Base-by-base conservation (phyloP, 2,329 filamentous ascomycete species). In the Pseudogymnoascus sp. region DNA sequence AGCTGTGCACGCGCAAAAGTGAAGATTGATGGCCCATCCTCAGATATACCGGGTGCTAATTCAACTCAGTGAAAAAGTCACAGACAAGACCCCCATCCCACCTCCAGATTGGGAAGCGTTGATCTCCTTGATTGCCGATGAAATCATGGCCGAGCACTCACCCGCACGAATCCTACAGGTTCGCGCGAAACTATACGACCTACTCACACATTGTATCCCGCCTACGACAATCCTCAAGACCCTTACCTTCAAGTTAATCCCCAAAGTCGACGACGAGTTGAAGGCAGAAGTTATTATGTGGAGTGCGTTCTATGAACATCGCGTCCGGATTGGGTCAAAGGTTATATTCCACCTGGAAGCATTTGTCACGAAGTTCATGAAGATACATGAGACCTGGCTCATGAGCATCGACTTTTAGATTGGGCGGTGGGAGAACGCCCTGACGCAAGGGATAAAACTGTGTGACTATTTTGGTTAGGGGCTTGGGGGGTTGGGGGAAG, bases 281-380 rank as follows among this genome's bases (percentile, higher is more conserved):
- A 97, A 97, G 76, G 86, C 89, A 1, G 93, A 99, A 64, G 89
- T 99, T 4, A 89, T 99, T 68, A 91, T 89, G 73, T 99, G 95
- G 95, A 90, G 91, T 4, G 93, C 95, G 0, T 97, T 97, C 72
- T 99, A 96, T 75, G 96, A 99, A 76, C 95, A 99, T 75, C 85
- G 95, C 66, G 90, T 97, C 77, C 90, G 90, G 74, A 89, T 89
- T 69, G 95, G 95, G 61, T 92, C 84, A 65, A 99, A 99, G 82
- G 90, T 96, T 64, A 97, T 99, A 67, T 99, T 99, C 77, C 96
- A 99, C 73, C 80, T 99, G 3, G 96, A 99, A 77, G 95, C 95
- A 3, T 99, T 99, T 76, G 95, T 99, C 64, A 93, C 93, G 64
- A 97, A 97, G 79, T 96, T 97, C 75, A 97, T 99, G 93, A 86